A percentile compares a stretch with the other conserved stretches of the same genome.
Evolutionary conservation across 140 eudicot species (phyloP).

Genomic region (Oenanthe javanica): DNA sequence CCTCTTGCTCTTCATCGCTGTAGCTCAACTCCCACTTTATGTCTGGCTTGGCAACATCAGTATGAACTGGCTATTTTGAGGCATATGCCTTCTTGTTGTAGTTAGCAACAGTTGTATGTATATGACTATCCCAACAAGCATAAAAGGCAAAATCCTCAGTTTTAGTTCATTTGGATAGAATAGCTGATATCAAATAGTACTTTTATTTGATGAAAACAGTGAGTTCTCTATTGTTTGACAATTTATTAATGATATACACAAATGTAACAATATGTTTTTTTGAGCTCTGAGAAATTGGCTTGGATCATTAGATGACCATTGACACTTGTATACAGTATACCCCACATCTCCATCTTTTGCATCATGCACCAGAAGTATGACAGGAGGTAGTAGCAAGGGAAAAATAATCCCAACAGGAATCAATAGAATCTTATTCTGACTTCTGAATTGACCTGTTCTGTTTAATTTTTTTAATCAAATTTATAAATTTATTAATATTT

Average conservation of each 20-base stretch:
- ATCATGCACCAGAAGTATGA: no score
- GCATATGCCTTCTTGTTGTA: neutral
- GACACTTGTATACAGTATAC: no score
- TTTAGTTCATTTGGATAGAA: neutral
- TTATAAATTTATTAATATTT: no score
- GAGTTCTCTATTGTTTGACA: neutral
- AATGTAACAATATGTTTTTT: neutral
- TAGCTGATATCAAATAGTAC: neutral
- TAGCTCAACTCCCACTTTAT: conserved; percentile 37
- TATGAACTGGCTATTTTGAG: conserved; percentile 25
- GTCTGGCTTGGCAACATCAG: conserved; percentile 35
- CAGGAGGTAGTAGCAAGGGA: no score
- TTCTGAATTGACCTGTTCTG: no score
- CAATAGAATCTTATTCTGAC: no score
- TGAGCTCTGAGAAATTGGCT: neutral
- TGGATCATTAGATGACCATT: neutral
- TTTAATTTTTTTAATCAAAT: no score
- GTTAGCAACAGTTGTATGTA: conserved; percentile 4
- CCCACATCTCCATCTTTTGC: no score
- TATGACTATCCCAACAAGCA: neutral
- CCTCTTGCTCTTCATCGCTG: conserved; percentile 28
- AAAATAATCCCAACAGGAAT: no score
- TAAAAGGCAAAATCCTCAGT: neutral
- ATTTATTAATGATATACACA: neutral
- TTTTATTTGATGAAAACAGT: neutral